Evolutionary conservation across 139 green algal species (phyloP).

Genomic region (Zygnema cylindricum): DNA sequence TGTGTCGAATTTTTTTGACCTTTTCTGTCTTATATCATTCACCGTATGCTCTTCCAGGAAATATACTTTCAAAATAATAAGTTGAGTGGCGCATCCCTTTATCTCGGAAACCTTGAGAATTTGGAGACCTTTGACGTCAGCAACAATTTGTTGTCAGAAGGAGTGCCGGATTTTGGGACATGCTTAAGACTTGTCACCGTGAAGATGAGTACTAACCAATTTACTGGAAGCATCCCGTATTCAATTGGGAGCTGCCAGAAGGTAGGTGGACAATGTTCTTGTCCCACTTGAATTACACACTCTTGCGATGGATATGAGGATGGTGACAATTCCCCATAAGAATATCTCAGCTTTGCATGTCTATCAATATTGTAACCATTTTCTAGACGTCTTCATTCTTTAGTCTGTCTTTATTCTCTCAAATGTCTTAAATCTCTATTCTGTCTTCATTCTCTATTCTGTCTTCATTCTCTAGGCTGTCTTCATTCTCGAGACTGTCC

Average conservation of each 20-base stretch:
- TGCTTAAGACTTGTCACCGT: neutral
- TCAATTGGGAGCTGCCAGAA: neutral
- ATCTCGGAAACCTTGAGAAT: neutral
- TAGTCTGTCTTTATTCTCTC: no score
- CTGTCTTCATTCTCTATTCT: no score
- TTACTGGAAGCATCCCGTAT: conserved; percentile 6
- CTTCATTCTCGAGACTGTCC: no score
- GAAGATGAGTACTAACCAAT: neutral
- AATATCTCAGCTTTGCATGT: no score
- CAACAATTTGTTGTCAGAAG: neutral
- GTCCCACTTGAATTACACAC: no score
- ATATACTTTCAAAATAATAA: neutral
- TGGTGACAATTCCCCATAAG: no score
- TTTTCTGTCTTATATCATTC: neutral
- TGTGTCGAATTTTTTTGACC: neutral
- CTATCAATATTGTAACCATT: neutral
- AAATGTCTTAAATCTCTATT: no score
- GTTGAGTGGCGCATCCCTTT: neutral
- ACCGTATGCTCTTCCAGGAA: neutral
- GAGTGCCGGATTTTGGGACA: neutral
- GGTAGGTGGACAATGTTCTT: neutral
- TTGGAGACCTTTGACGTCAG: conserved; percentile 1
- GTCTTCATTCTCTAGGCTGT: no score
- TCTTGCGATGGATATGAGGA: no score
- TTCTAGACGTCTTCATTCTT: neutral